Base-by-base conservation (phyloP, 805 yeast genomes). In the Lachancea meyersii region DNA sequence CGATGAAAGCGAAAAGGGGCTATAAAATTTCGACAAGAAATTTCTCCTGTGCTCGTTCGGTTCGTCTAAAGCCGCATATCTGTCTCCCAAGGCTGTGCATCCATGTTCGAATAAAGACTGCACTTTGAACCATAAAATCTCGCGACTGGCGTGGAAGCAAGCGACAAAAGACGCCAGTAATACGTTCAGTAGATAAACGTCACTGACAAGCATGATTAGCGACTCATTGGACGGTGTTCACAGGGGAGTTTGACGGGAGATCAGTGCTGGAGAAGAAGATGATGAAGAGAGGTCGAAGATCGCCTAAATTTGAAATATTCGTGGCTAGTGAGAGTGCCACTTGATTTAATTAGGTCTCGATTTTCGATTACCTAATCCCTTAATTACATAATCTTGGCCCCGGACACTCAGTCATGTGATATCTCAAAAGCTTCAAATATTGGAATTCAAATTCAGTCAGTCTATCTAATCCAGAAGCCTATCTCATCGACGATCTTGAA, bases 1-100 rank as follows among this genome's bases (percentile, higher is more conserved):
- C 1, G 65, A 62, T 7, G 64, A 48, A 2, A 62, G 40, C 2
- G 64, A 54, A 46, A 60, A 61, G 40, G 58, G 58, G 7, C 57
- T 47, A 44, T 60, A 58, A 16, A 62, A 51, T 30, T 54, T 62
- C 38, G 54, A 50, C 4, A 55, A 35, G 36, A 61, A 60, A 2
- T 52, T 47, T 23, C 48, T 45, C 11, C 44, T 49, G 24, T 50
- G 41, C 14, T 43, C 38, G 14, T 46, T 43, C 45, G 48, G 43
- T 14, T 27, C 35, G 8, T 50, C 44, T 4, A 50, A 31, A 17
- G 44, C 33, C 7, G 46, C 31, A 5, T 27, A 13, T 30, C 16
- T 19, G 4, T 30, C 35, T 23, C 43, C 39, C 9, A 31, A 36
- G 13, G 37, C 38, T 4, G 50, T 31, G 2, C 52, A 16, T 8